Evolutionary conservation across 2,329 filamentous ascomycete genomes (phyloP).

Genomic region (Clonostachys sp.): DNA sequence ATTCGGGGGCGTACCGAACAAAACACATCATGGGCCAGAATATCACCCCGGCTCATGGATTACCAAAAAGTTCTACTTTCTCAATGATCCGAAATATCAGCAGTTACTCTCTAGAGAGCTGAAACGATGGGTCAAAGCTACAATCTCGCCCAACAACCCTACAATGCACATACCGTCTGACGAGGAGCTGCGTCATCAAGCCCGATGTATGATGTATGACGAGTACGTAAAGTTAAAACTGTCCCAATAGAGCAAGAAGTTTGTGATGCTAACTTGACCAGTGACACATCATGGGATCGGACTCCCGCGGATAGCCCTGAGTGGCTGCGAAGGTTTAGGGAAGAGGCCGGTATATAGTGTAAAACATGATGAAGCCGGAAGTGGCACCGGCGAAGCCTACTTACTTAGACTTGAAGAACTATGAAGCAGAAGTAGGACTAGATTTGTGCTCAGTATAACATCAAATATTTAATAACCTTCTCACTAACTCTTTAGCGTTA

Average conservation of each 20-base stretch:
- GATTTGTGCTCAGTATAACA: no score
- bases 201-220: constrained; percentile 58
- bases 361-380: no score
- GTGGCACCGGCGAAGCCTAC: no score
- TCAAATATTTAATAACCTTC: no score
- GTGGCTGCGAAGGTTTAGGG: constrained; percentile 60
- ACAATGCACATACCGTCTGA: constrained; percentile 54
- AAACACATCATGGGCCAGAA: no score
- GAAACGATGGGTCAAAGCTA: constrained; percentile 42
- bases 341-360: constrained; percentile 41
- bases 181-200: constrained; percentile 59
- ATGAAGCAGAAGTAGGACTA: no score
- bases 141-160: constrained; percentile 56
- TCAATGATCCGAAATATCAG: constrained; percentile 59
- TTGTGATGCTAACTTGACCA: constrained; percentile 11
- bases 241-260: no score
- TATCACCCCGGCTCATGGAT: no score
- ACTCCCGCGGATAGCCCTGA: constrained; percentile 60
- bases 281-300: constrained; percentile 60
- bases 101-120: constrained; percentile 50
- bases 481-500: no score
- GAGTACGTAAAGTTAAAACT: constrained; percentile 35
- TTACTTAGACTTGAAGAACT: no score
- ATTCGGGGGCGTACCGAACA: no score
- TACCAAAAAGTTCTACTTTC: constrained; percentile 13